Conservation (phyloP, 2,329 filamentous ascomycete genomes). For the Aureobasidium sp. region DNA sequence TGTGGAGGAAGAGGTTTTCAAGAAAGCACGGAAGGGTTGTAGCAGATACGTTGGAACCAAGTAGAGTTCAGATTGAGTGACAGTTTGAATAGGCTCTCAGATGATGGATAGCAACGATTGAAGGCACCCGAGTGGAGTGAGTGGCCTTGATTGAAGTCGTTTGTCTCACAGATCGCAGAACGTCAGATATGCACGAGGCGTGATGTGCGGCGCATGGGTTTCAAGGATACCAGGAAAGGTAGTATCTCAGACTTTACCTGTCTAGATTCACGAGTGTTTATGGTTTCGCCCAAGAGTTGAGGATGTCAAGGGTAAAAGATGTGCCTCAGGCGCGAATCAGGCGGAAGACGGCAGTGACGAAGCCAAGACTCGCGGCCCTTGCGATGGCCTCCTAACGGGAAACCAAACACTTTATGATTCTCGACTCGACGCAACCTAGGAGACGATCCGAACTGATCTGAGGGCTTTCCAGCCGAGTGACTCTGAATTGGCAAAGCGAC, state of each 20-base stretch:
- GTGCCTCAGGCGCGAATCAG: neutral
- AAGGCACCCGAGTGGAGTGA: neutral
- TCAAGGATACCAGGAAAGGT: neutral
- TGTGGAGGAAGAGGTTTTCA: neutral
- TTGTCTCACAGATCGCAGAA: neutral
- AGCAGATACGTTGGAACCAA: too few relatives aligned
- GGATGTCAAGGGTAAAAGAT: neutral
- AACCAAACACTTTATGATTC: neutral
- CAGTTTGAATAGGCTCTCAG: neutral
- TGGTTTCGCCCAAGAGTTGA: neutral
- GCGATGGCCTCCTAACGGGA: neutral
- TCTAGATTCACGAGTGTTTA: neutral
- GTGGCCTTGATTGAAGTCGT: neutral
- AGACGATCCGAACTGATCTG: neutral
- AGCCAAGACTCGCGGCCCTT: neutral
- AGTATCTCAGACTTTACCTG: neutral
- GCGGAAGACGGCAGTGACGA: neutral
- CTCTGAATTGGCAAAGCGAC: conserved; percentile 16
- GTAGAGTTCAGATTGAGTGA: neutral
- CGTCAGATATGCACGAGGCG: neutral
- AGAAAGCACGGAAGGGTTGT: neutral
- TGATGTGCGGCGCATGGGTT: neutral
- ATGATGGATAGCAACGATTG: neutral
- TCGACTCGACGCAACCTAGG: neutral
- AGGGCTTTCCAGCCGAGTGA: neutral